Evolutionary conservation across 1,139 yeast species (phyloP), one percentile per base, ranked within the genome.

Genomic region (Yamadazyma conglobata): DNA sequence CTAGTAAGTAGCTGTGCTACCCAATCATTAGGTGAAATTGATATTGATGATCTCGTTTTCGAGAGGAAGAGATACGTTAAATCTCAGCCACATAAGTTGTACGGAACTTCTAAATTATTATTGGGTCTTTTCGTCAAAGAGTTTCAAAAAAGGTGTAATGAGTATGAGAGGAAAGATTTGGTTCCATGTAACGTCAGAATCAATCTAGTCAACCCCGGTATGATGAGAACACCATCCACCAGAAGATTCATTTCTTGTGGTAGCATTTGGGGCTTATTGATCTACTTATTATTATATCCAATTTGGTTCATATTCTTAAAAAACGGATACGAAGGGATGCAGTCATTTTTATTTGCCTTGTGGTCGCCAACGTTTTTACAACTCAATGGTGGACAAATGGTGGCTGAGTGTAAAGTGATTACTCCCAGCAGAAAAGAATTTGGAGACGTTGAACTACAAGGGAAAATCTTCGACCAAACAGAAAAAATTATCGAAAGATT

Each of bases 131-230:
- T 84, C 60, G 86, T 79, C 9, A 70, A 73, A 45, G 94, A 85
- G 48, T 77, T 73, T 46, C 97, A 89, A 58, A 67, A 79, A 31
- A 67, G 78, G 37, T 53, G 87, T 33, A 61, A 65, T 33, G 48
- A 39, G 3, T 77, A 73, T 42, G 77, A 76, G 46, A 65, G 89
- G 21, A 70, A 77, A 18, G 95, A 86, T 46, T 63, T 70, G 39
- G 75, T 80, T 18, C 83, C 85, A 2, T 69, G 73, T 47, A 84
- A 83, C 47, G 78, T 86, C 11, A 72, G 81, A 30, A 70, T 87
- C n/a, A 71, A 81, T 37, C 46, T 86, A 37, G 94, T 85, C 4
- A 93, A 91, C 49, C 98, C 98, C 0, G 98, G 98, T 0, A 46
- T 89, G 29, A 84, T 86, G 81, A 71, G 97, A 46, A 79, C 95